phyloP scores from a whole-genome alignment of 2,329 filamentous ascomycete genomes.

The Emmonsiellopsis sp. region DNA sequence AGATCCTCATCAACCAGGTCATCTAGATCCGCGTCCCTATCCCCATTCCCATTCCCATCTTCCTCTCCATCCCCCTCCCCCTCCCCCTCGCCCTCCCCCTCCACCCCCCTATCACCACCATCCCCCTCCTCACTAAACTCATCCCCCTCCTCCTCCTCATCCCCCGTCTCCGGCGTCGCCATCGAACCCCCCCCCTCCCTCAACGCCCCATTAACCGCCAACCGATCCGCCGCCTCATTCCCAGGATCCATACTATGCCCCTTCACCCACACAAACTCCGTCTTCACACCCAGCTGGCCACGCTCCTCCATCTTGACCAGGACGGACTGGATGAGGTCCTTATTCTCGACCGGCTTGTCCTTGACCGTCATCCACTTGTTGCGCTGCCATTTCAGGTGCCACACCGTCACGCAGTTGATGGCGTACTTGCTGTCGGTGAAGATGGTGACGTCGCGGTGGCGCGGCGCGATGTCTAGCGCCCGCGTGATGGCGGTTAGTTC shows the following conservation, averaged over 20 bases:
- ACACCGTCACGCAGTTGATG: constrained; percentile 79
- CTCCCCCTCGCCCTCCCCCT: background rate
- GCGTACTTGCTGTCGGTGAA: constrained; percentile 84
- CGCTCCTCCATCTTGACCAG: constrained; percentile 62
- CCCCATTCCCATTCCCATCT: too few relatives aligned
- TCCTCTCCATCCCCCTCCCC: background rate
- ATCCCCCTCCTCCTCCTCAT: constrained; percentile 20
- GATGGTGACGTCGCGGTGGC: constrained; percentile 62
- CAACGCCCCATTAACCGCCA: constrained; percentile 61
- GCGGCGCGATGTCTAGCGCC: constrained; percentile 65
- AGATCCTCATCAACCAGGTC: too few relatives aligned
- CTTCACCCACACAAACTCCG: constrained; percentile 79
- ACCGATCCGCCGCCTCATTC: constrained; percentile 68
- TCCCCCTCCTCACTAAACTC: background rate
- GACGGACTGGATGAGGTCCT: constrained; percentile 69
- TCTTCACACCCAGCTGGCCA: constrained; percentile 49
- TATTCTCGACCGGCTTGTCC: constrained; percentile 70
- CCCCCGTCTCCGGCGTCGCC: constrained; percentile 15
- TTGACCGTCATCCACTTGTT: constrained; percentile 69
- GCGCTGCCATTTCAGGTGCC: constrained; percentile 67
- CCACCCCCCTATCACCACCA: background rate
- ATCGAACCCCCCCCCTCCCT: constrained; percentile 15
- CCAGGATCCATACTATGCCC: constrained; percentile 66
- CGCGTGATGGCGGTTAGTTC: constrained; percentile 82
- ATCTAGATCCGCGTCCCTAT: too few relatives aligned